Conservation (phyloP, 106 monocot genomes). For the Allium sativum region DNA sequence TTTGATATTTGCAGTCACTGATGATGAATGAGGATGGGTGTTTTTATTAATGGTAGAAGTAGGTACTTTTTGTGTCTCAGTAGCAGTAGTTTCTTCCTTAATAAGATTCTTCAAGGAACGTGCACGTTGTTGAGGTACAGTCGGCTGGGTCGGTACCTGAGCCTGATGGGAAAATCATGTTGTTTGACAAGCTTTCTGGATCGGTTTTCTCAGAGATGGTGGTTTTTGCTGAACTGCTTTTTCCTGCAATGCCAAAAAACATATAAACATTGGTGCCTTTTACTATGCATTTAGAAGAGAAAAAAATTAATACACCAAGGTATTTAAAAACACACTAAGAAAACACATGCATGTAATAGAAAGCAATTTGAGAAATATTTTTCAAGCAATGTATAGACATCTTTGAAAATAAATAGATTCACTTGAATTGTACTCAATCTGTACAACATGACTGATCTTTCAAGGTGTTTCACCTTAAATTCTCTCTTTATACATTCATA, state of each 20-base stretch:
- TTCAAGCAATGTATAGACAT: too few species aligned
- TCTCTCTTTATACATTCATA: too few species aligned
- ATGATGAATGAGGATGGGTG: slow-evolving; percentile 5
- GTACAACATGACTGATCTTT: too few species aligned
- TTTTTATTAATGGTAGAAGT: slow-evolving; percentile 12
- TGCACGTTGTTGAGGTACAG: not conserved
- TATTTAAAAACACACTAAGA: too few species aligned
- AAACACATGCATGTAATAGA: too few species aligned
- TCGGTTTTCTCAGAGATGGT: too few species aligned
- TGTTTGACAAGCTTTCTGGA: slow-evolving; percentile 7
- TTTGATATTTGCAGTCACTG: not conserved
- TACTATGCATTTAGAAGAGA: not conserved
- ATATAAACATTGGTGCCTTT: not conserved
- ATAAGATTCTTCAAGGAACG: too few species aligned
- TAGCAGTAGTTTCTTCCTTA: not conserved
- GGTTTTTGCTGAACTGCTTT: slow-evolving; percentile 5
- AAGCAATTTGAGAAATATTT: too few species aligned
- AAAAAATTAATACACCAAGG: too few species aligned
- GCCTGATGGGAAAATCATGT: not conserved
- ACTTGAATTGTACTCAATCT: too few species aligned
- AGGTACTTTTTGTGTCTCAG: not conserved
- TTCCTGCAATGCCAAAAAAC: not conserved
- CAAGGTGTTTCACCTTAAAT: too few species aligned
- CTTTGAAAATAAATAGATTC: too few species aligned
- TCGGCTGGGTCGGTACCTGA: not conserved